Evolutionary conservation across 345 rosid species (phyloP), one percentile per base, ranked within the genome.

Genomic region (Viola odorata): DNA sequence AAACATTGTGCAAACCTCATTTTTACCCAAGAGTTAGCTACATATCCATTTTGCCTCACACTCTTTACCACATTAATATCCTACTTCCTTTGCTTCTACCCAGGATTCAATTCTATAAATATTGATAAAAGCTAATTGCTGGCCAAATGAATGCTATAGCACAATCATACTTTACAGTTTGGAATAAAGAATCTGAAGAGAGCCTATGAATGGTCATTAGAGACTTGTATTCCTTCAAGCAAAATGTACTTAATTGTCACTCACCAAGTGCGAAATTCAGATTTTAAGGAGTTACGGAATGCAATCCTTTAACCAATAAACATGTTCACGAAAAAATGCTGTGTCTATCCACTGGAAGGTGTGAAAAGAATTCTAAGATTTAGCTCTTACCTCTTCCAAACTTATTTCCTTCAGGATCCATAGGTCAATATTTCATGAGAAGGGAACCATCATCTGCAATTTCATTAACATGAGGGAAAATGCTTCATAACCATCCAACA

Each of bases 341-440:
- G 41, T 17, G 17, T 17, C 41, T 49, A 5, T 47, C 15, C 13
- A 12, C 15, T 14, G 13, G 59, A 42, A 11, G 0, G 5, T 8
- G 50, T 15, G 32, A 10, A 15, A 37, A 50, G 23, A 40, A 23
- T 37, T 62, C 32, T 10, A 52, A 52, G 36, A 60, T 45, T 44
- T 38, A 53, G 67, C 55, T 78, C 72, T 73, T 54, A 84, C 94
- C 94, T 71, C 75, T 73, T 74, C 90, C 94, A 68, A 81, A 87
- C 52, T 79, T 84, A 76, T 81, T 84, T 76, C 70, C 75, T 67
- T 87, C 88, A 55, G 72, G 68, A 76, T 87, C 90, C 94, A 87
- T 87, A 63, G 50, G 57, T 77, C 73, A 77, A 64, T 60, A 58
- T 69, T 57, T 66, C 62, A 37, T 42, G 49, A 60, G 61, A 55